Base-by-base conservation (phyloP, 176 grass and related monocot species). In the Bolboschoenus planiculmis region DNA sequence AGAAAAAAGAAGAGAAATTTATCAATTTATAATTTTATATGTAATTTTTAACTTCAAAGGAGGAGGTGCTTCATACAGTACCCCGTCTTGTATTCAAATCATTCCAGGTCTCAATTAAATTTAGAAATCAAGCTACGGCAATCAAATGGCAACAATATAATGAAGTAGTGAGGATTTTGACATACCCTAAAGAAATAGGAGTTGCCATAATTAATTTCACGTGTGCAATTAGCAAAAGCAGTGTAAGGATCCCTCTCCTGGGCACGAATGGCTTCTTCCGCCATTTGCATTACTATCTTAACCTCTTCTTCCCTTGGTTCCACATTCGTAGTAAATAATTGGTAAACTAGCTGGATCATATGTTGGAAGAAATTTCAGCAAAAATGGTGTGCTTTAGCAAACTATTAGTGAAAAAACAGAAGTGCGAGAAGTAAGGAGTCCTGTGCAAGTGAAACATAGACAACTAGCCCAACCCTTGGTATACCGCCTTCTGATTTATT, bases 231-330 rank as follows among this genome's bases (percentile, higher is more conserved):
- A 48, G 96, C 89, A 95, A 91, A 99, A 83, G 91, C 96, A 83
- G 92, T 99, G 87, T 89, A 99, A 53, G 96, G 96, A 85, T 99
- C 96, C 78, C 96, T 90, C 86, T 99, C 96, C 91, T 99, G 96
- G 83, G 96, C 96, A 87, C 94, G 90, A 62, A 99, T 95, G 88
- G 96, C 96, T 91, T 99, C 96, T 88, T 95, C 96, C 26, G 96
- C 89, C 96, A 99, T 99, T 93, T 99, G 96, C 96, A 99, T 95
- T 76, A 99, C 96, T 85, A 95, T 99, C 85, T 95, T 95, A 37
- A 99, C 92, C 80, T 99, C 96, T 93, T 93, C 96, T 60, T 99
- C 92, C 67, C 96, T 91, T 82, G 96, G 89, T 70, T 93, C 96
- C 86, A 95, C 92, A 84, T 93, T 91, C 82, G 89, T 99, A 72